Base-by-base conservation (phyloP, 495 filamentous ascomycete species). In the Podospora appendiculata region DNA sequence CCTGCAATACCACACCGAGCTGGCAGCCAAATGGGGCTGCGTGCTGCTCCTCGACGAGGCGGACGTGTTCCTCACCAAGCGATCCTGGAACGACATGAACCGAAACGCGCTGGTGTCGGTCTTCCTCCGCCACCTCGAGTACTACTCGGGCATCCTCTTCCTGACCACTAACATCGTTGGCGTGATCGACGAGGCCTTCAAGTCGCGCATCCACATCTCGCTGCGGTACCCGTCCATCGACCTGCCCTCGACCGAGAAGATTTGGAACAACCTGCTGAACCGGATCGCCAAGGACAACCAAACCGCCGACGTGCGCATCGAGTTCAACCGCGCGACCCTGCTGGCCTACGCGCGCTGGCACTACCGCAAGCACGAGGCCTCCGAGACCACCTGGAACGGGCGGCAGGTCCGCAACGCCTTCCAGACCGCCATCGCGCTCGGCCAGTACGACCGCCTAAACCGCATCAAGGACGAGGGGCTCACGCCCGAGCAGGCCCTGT, bases 81-180 rank as follows among this genome's bases (percentile, higher is more conserved):
- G 78, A 10, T 63, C 55, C 18, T 58, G 61, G 34, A 49, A 68
- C 8, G 74, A 79, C 50, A 63, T 79, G 35, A 60, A 68, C 47
- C 67, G 75, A 3, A 82, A 80, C 54, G 69, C 70, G 8, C 63
- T 81, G 1, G 77, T 81, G 0, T 43, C 44, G 50, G 71, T 81
- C 5, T 83, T 84, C 52, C 66, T 83, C 3, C 70, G 80, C 6
- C 64, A 70, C 0, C 66, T 83, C 0, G 80, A 83, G 48, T 83
- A 81, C 57, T 84, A 82, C 53, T 56, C 67, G 1, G 79, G 79
- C 14, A 78, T 82, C 46, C 64, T 83, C 3, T 77, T 82, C 58
- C 61, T 83, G 9, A 81, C 79, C 0, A 79, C 78, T 2, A 82
- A 81, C 56, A 65, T 75, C 12, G 63, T 79, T 9, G 70, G 63